Evolutionary conservation across 2,329 filamentous ascomycete genomes (phyloP).

Genomic region (Dactylellina leptospora): DNA sequence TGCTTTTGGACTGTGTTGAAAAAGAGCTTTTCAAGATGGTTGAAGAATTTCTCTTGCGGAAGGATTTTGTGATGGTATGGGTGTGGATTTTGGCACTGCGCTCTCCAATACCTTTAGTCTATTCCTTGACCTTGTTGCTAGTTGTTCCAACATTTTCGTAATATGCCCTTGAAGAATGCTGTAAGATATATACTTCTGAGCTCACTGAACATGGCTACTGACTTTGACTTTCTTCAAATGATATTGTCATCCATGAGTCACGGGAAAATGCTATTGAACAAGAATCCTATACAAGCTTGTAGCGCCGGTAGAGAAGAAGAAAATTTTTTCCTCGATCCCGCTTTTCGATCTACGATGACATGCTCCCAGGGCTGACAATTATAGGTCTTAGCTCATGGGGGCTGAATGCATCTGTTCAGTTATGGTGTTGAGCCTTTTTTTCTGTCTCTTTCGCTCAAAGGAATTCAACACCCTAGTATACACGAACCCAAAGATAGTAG

Average conservation of each 20-base stretch:
- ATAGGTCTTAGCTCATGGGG: not conserved
- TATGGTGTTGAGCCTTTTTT: slow-evolving; percentile 4
- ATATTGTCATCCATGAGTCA: slow-evolving; percentile 1
- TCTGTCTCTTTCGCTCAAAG: not conserved
- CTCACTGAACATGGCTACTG: not conserved
- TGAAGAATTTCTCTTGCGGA: not conserved
- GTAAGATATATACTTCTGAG: not conserved
- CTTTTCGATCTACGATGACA: not conserved
- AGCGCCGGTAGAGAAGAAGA: not conserved
- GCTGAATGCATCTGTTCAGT: slow-evolving; percentile 4
- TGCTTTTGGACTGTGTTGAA: not conserved
- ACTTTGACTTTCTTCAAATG: not conserved
- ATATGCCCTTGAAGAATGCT: not conserved
- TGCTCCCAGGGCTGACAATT: not conserved
- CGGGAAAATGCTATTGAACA: not conserved
- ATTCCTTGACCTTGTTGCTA: not conserved
- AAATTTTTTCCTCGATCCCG: not conserved
- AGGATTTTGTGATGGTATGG: not conserved
- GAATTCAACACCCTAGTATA: not conserved
- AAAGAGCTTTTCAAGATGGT: too few species aligned
- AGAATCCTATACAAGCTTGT: not conserved
- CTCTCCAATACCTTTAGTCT: not conserved
- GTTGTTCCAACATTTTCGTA: not conserved
- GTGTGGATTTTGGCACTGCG: not conserved
- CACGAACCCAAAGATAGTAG: not conserved